phyloP scores from a whole-genome alignment of 2,329 filamentous ascomycete species.

The Zasmidium citrigriseum region DNA sequence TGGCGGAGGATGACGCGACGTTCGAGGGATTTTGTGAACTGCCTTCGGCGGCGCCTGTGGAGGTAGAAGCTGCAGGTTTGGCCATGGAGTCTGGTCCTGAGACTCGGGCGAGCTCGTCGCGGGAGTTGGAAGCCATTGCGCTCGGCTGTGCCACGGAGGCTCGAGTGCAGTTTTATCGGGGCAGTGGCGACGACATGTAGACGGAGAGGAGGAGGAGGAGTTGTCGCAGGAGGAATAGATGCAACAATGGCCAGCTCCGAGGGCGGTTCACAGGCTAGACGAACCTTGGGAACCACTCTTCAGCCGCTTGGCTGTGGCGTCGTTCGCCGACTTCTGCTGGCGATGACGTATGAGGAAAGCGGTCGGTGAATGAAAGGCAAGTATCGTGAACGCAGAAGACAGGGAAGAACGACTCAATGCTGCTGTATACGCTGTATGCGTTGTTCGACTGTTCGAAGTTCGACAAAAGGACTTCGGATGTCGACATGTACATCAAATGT shows the following conservation, averaged over 20 bases:
- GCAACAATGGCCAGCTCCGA: neutral
- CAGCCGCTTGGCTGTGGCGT: neutral
- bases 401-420: no score
- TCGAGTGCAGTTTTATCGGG: neutral
- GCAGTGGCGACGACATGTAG: neutral
- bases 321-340: no score
- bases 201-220: neutral
- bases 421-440: no score
- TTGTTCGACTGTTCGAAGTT: no score
- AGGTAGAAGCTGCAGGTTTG: neutral
- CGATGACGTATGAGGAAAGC: neutral
- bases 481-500: neutral
- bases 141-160: neutral
- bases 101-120: constrained; percentile 8
- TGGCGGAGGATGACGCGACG: constrained; percentile 3
- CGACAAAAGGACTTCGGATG: neutral
- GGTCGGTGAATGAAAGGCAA: neutral
- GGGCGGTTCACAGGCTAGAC: neutral
- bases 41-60: constrained; percentile 7
- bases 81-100: constrained; percentile 17
- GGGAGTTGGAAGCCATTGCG: constrained; percentile 9
- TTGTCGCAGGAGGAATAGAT: neutral
- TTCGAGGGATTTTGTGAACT: constrained; percentile 10
- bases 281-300: neutral
- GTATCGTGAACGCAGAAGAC: neutral